Evolutionary conservation across 345 rosid species (phyloP).

Genomic region (Acer saccharum): DNA sequence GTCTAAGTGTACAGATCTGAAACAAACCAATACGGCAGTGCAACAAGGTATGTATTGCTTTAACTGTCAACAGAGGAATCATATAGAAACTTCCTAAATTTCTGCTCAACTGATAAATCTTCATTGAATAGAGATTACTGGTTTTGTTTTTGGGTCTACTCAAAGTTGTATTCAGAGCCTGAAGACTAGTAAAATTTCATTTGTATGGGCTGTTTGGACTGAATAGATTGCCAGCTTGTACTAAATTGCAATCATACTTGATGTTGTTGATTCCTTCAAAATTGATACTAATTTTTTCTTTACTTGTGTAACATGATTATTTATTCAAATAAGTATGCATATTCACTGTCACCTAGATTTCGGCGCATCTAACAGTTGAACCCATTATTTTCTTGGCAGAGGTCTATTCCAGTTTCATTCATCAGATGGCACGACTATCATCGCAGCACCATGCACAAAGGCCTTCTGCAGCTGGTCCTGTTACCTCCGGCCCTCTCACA

Average conservation of each 20-base stretch:
- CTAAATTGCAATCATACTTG: background rate
- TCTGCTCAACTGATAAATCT: background rate
- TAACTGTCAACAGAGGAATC: background rate
- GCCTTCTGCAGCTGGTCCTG: constrained; percentile 27
- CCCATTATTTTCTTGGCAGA: constrained; percentile 36
- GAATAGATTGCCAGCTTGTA: background rate
- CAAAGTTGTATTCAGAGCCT: background rate
- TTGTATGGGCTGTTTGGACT: background rate
- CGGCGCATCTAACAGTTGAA: background rate
- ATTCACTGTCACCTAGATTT: background rate
- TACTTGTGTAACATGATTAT: background rate
- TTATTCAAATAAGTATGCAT: background rate
- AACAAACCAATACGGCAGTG: constrained; percentile 21
- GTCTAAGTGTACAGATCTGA: constrained; percentile 47
- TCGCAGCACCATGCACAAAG: constrained; percentile 33
- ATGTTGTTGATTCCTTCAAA: background rate
- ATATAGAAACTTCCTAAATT: background rate
- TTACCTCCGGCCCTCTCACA: constrained; percentile 17
- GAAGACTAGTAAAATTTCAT: background rate
- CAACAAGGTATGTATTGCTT: constrained; percentile 41
- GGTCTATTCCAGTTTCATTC: constrained; percentile 31
- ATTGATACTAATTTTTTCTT: background rate
- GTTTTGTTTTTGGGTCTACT: background rate
- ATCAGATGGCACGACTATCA: constrained; percentile 34
- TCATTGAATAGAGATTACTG: background rate